Evolutionary conservation across 768 basidiomycete species (phyloP).

Genomic region (Russula earlei): DNA sequence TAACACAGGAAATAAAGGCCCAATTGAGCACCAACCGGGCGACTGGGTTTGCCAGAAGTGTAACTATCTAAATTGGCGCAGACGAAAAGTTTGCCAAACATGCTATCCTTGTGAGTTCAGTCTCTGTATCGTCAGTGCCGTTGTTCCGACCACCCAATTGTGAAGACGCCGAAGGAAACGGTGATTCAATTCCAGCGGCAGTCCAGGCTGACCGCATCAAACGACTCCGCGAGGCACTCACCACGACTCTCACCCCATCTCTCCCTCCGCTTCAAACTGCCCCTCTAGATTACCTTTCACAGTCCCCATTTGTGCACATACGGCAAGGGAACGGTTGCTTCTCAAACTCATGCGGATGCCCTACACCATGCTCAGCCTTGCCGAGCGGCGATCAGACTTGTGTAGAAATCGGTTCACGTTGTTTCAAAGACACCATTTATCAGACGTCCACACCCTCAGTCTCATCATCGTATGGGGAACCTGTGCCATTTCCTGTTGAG

Average conservation of each 20-base stretch:
- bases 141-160: conserved; percentile 5
- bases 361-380: neutral
- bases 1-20: conserved; percentile 82
- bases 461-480: conserved; percentile 28
- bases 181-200: conserved; percentile 76
- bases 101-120: conserved; percentile 64
- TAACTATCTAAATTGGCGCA: conserved; percentile 81
- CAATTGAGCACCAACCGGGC: conserved; percentile 66
- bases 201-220: conserved; percentile 82
- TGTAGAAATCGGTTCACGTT: conserved; percentile 40
- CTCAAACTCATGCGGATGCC: neutral
- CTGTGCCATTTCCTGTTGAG: conserved; percentile 20
- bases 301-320: neutral
- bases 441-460: conserved; percentile 47
- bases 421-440: conserved; percentile 47
- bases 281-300: neutral
- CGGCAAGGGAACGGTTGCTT: neutral
- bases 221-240: conserved; percentile 62
- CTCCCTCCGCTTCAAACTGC: neutral
- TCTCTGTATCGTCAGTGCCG: neutral
- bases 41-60: conserved; percentile 67
- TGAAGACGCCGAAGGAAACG: conserved; percentile 78
- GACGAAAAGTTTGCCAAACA: conserved; percentile 84
- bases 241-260: conserved; percentile 10
- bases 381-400: conserved; percentile 17